phyloP scores from a whole-genome alignment of 2,329 filamentous ascomycete species.

The Clonostachys byssicola region DNA sequence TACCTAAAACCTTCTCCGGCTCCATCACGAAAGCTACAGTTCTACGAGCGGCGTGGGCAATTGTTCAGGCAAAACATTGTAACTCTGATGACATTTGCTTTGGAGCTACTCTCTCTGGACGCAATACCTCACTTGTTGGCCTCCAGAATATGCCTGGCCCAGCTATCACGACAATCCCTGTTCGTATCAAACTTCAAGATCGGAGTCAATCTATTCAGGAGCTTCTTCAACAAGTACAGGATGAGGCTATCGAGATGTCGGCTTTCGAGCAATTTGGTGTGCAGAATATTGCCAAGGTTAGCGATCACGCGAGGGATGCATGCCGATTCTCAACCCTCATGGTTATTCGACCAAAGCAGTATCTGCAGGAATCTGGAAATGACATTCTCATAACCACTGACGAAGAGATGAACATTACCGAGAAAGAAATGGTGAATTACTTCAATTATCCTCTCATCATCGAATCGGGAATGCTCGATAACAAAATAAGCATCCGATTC shows the following conservation, averaged over 20 bases:
- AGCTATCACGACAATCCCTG: constrained; percentile 8
- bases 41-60: constrained; percentile 3
- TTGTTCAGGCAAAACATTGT: constrained; percentile 19
- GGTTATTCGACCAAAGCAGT: constrained; percentile 5
- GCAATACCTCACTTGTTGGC: constrained; percentile 8
- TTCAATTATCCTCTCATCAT: constrained; percentile 6
- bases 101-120: constrained; percentile 4
- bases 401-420: neutral
- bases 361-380: no score
- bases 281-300: constrained; percentile 12
- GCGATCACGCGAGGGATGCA: constrained; percentile 5
- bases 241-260: constrained; percentile 9
- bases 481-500: neutral
- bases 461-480: constrained; percentile 1
- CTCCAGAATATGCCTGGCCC: constrained; percentile 10
- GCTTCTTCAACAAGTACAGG: constrained; percentile 6
- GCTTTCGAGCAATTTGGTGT: constrained; percentile 12
- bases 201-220: constrained; percentile 2
- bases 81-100: constrained; percentile 17
- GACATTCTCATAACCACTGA: neutral
- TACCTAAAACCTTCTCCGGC: neutral
- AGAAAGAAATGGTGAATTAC: constrained; percentile 19
- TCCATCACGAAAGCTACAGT: constrained; percentile 10
- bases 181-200: constrained; percentile 3
- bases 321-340: constrained; percentile 11